These are phyloP conservation scores for Crithidia sp. DNA, from an alignment of 208 protist genomes.

Conservation along the genomic window DNA sequence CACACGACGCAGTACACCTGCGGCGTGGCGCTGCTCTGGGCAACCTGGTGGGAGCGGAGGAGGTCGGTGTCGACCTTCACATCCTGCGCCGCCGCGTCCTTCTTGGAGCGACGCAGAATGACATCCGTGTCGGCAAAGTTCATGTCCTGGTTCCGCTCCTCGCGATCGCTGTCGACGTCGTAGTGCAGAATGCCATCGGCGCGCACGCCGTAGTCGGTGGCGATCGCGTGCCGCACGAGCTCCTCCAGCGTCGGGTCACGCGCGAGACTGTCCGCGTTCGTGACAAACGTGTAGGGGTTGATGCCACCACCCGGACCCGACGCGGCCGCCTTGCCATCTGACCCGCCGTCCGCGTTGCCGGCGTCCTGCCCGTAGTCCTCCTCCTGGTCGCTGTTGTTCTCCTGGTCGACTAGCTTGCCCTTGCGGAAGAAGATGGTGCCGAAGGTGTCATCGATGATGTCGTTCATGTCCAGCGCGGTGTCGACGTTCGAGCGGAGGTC, in stretches of 20 bases:
- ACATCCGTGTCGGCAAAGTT: conserved; percentile 78
- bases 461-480: conserved; percentile 74
- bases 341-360: conserved; percentile 26
- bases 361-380: conserved; percentile 35
- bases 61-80: conserved; percentile 73
- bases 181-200: conserved; percentile 75
- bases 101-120: conserved; percentile 60
- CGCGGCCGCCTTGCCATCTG: not conserved
- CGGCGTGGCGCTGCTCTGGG: conserved; percentile 35
- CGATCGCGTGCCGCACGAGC: conserved; percentile 73
- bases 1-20: conserved; percentile 86
- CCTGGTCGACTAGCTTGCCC: conserved; percentile 80
- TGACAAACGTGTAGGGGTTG: conserved; percentile 18
- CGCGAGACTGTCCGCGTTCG: conserved; percentile 43
- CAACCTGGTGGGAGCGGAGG: conserved; percentile 59
- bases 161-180: conserved; percentile 77
- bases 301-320: conserved; percentile 5
- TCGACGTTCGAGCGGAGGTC: conserved; percentile 77
- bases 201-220: conserved; percentile 67
- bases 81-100: conserved; percentile 42
- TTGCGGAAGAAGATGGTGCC: conserved; percentile 83
- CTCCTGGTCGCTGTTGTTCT: conserved; percentile 66
- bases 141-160: conserved; percentile 73
- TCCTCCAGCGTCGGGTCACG: conserved; percentile 76
- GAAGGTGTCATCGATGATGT: conserved; percentile 85